phyloP scores from a whole-genome alignment of 441 rosid species.

The Theobroma grandiflorum region DNA sequence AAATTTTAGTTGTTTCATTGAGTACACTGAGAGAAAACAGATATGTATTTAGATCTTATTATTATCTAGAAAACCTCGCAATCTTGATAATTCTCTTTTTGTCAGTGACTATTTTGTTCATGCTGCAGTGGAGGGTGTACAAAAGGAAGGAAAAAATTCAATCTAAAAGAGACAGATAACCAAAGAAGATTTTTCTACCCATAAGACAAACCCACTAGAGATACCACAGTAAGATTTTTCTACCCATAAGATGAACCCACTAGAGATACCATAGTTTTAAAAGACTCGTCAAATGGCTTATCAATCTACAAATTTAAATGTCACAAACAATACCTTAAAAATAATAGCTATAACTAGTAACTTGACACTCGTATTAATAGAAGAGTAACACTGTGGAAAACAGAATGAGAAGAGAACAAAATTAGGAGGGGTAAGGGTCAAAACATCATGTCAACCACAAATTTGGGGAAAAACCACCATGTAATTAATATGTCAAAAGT shows the following conservation, averaged over 20 bases:
- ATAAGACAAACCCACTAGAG: background rate
- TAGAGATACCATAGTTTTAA: background rate
- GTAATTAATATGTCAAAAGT: background rate
- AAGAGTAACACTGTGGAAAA: background rate
- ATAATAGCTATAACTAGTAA: background rate
- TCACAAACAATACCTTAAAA: conserved; percentile 13
- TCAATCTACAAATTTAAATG: background rate
- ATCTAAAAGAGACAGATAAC: background rate
- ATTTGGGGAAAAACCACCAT: background rate
- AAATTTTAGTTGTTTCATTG: conserved; percentile 23
- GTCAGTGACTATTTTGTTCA: background rate
- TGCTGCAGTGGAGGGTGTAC: background rate
- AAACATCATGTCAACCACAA: background rate
- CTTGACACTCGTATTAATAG: background rate
- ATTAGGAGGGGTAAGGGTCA: background rate
- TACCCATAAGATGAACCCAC: background rate
- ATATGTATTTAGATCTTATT: background rate
- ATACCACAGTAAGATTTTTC: background rate
- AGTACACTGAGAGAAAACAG: conserved; percentile 11
- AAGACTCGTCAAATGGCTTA: background rate
- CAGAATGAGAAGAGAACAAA: background rate
- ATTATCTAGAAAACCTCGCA: background rate
- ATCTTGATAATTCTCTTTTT: background rate
- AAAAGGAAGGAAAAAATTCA: background rate
- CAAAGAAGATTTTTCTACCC: background rate